These are phyloP conservation scores for Corrigiola litoralis DNA, from an alignment of 179 eudicot genomes.

Conservation along the genomic window DNA sequence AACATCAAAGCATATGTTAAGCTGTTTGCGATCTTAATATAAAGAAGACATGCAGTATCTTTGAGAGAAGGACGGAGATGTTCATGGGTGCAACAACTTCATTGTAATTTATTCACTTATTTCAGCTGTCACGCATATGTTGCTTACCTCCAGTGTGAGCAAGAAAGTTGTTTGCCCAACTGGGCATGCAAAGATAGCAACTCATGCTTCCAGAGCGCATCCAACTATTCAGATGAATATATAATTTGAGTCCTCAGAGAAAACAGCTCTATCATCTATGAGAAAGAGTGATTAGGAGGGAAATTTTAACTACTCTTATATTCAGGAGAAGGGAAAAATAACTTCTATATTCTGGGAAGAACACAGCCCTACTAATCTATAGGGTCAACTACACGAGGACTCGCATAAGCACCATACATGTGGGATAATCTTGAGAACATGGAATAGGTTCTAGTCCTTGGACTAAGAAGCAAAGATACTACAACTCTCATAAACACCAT, in stretches of 20 bases:
- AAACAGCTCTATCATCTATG: background rate
- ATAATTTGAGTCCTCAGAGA: too few relatives aligned
- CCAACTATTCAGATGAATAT: conserved; percentile 3
- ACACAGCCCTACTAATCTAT: too few relatives aligned
- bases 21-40: conserved; percentile 6
- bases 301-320: too few relatives aligned
- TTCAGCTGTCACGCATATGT: conserved; percentile 23
- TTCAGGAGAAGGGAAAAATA: too few relatives aligned
- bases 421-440: too few relatives aligned
- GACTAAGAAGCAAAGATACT: too few relatives aligned
- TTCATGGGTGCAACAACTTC: background rate
- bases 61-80: too few relatives aligned
- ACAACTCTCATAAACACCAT: too few relatives aligned
- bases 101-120: background rate
- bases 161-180: conserved; percentile 8
- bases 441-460: too few relatives aligned
- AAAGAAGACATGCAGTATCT: background rate
- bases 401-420: too few relatives aligned
- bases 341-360: too few relatives aligned
- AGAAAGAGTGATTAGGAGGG: background rate
- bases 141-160: conserved; percentile 15
- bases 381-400: too few relatives aligned
- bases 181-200: conserved; percentile 20
- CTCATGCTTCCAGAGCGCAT: conserved; percentile 4
- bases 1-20: conserved; percentile 10